These are phyloP conservation scores for Syzygium malaccense DNA, from an alignment of 441 rosid species.

Conservation along the genomic window DNA sequence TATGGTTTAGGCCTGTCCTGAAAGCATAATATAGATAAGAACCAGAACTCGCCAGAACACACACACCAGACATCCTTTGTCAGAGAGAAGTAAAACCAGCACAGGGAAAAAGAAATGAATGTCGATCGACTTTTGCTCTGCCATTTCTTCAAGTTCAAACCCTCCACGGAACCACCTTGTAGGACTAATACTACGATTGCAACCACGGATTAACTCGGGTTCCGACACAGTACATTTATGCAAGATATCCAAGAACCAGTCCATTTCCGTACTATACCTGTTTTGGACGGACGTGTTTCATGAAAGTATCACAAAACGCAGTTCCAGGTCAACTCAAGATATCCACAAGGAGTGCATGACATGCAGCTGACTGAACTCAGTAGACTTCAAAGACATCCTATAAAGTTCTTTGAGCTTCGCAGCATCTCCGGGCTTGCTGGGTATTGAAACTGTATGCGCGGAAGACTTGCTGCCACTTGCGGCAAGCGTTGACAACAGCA, in stretches of 20 bases:
- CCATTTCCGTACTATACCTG: not conserved
- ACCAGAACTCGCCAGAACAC: not conserved
- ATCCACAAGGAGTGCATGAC: conserved; percentile 60
- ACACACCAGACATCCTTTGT: not conserved
- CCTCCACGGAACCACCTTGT: not conserved
- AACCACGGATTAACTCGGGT: not conserved
- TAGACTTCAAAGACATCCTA: conserved; percentile 59
- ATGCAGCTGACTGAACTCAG: conserved; percentile 39
- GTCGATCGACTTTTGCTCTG: not conserved
- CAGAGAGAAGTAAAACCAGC: not conserved
- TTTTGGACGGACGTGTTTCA: not conserved
- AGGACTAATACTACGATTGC: not conserved
- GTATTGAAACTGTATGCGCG: conserved; percentile 19
- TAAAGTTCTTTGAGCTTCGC: conserved; percentile 73
- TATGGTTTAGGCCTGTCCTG: not conserved
- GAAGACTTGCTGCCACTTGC: conserved; percentile 29
- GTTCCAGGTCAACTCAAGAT: conserved; percentile 16
- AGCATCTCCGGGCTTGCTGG: conserved; percentile 34
- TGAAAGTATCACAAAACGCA: not conserved
- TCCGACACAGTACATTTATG: not conserved
- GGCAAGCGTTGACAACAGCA: conserved; percentile 40
- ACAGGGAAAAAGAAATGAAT: not conserved
- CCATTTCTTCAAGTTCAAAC: not conserved
- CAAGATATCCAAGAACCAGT: not conserved
- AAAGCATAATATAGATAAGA: not conserved